phyloP scores from a whole-genome alignment of 2,329 filamentous ascomycete genomes.

The Penicillium sp. region DNA sequence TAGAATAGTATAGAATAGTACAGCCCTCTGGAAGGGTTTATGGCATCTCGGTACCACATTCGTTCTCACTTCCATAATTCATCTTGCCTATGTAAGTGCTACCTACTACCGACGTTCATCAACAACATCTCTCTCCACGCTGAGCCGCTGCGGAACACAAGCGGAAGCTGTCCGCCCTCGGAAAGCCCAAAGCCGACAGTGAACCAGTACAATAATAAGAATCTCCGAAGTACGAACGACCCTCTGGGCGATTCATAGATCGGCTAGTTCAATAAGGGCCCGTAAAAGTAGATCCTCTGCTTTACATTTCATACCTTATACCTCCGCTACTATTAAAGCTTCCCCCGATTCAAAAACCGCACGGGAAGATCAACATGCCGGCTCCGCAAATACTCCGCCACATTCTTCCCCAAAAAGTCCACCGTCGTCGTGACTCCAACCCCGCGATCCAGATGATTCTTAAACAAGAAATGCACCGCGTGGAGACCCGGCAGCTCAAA shows the following conservation, averaged over 20 bases:
- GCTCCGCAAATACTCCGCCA: slow-evolving; percentile 40
- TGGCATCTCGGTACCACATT: no score
- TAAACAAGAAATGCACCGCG: slow-evolving; percentile 43
- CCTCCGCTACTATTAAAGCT: slow-evolving; percentile 17
- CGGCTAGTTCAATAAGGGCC: not conserved
- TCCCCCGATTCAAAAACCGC: slow-evolving; percentile 34
- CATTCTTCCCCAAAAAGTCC: slow-evolving; percentile 44
- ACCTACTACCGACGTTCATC: no score
- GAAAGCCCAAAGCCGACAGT: not conserved
- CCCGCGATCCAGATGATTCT: slow-evolving; percentile 41
- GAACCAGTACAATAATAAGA: not conserved
- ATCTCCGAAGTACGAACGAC: not conserved
- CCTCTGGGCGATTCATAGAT: not conserved
- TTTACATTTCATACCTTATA: not conserved
- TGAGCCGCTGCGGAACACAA: no score
- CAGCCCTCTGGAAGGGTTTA: no score
- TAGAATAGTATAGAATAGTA: no score
- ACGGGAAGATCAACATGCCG: slow-evolving; percentile 40
- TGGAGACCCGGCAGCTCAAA: slow-evolving; percentile 50
- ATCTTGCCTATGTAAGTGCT: no score
- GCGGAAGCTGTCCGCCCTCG: no score
- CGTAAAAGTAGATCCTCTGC: no score
- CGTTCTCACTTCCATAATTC: no score
- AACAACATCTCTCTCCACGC: no score
- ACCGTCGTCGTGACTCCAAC: slow-evolving; percentile 38